phyloP scores from a whole-genome alignment of 140 eudicot genomes.

The Flaveria floridana region DNA sequence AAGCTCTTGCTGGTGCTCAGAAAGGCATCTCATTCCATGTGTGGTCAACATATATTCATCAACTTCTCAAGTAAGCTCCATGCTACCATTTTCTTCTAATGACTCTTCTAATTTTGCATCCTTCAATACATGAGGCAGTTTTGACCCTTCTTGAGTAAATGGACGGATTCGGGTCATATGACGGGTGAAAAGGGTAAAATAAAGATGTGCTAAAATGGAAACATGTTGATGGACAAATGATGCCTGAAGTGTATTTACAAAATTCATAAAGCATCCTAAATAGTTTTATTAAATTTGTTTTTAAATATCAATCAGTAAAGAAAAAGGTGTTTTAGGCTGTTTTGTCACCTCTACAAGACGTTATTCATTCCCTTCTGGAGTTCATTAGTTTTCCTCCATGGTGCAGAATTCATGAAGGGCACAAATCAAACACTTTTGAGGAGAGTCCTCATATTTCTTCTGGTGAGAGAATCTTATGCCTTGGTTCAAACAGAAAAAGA shows the following conservation, averaged over 20 bases:
- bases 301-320: background rate
- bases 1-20: conserved; percentile 74
- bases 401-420: conserved; percentile 73
- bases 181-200: background rate
- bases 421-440: conserved; percentile 47
- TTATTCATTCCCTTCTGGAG: background rate
- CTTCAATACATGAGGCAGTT: background rate
- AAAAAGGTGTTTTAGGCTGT: background rate
- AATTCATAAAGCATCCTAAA: background rate
- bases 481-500: conserved; percentile 69
- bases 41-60: conserved; percentile 70
- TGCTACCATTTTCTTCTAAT: conserved; percentile 9
- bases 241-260: background rate
- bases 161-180: background rate
- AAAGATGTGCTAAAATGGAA: background rate
- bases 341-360: background rate
- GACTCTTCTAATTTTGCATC: too few relatives aligned
- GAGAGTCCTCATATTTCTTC: conserved; percentile 40
- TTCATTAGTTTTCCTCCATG: background rate
- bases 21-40: conserved; percentile 61
- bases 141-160: background rate
- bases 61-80: conserved; percentile 69
- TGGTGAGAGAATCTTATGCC: conserved; percentile 60
- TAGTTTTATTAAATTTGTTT: background rate
- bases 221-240: too few relatives aligned